Base-by-base conservation (phyloP, 1,139 yeast genomes). In the Geotrichum australiense region DNA sequence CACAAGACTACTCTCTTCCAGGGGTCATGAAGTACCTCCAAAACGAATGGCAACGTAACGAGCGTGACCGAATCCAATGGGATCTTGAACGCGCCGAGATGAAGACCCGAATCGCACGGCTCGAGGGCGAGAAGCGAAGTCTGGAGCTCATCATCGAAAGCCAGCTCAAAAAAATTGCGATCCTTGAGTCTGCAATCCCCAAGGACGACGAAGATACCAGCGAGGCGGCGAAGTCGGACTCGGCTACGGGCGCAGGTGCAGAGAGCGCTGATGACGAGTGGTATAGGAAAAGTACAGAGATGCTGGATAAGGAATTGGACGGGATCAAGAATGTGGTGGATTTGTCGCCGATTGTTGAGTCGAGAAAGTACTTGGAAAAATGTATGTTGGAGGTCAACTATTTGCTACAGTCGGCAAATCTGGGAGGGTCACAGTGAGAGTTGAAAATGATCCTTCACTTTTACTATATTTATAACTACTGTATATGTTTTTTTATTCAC, bases 11-110 rank as follows among this genome's bases (percentile, higher is more conserved):
- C 52, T 57, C 64, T 40, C 54, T 62, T 32, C 65, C 65, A 19
- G 78, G 78, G 35, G 76, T 75, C 15, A 74, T 76, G 72, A 71
- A 73, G 50, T 75, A 71, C 50, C 61, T 75, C 50, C 80, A 75
- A 53, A 64, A 70, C 31, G 80, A 75, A 53, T 74, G 75, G 68
- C 74, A 75, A 46, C 66, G 68, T 36, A 72, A 71, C 53, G 80
- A 75, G 53, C 68, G 76, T 39, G 76, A 73, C 47, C 63, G 78
- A 36, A 71, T 75, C 38, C 70, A 70, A 37, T 75, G 79, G 78
- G 77, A 70, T 45, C 58, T 73, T 39, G 76, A 72, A 52, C 60
- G 71, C 34, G 72, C 76, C 6, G 76, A 73, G 50, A 70, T 73
- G 76, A 69, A 66, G 58, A 57, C 66, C 28, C 62, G 68, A 23